Evolutionary conservation across 1,284 basidiomycete genomes (phyloP).

Genomic region (Ganoderma boninense): DNA sequence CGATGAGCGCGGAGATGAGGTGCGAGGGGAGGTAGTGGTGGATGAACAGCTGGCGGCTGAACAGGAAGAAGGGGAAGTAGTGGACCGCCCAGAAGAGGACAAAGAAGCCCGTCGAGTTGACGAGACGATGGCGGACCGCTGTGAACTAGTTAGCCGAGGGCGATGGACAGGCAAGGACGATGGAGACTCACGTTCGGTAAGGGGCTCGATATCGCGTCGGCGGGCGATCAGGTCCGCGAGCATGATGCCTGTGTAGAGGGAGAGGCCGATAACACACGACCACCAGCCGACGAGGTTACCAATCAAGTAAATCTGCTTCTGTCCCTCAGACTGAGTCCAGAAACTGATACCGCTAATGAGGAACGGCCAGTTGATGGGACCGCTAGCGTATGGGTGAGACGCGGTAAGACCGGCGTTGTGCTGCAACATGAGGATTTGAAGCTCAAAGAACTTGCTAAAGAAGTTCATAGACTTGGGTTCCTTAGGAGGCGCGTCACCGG

Average conservation of each 20-base stretch:
- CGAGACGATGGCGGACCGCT: conserved; percentile 91
- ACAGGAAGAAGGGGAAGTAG: conserved; percentile 98
- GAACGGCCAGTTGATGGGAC: conserved; percentile 98
- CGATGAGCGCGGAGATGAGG: conserved; percentile 90
- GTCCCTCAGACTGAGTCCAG: conserved; percentile 89
- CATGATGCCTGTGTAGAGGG: conserved; percentile 90
- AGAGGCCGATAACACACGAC: conserved; percentile 86
- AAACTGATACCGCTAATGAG: conserved; percentile 95
- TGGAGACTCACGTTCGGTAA: conserved; percentile 78
- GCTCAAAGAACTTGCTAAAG: conserved; percentile 93
- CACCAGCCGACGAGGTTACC: conserved; percentile 98
- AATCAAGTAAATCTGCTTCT: conserved; percentile 96
- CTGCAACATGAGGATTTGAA: conserved; percentile 96
- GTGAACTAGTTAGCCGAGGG: conserved; percentile 23
- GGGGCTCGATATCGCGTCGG: conserved; percentile 85
- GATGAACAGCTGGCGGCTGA: conserved; percentile 96
- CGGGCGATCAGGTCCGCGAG: conserved; percentile 91
- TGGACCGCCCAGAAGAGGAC: conserved; percentile 94
- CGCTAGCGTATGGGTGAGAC: conserved; percentile 94
- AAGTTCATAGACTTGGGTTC: conserved; percentile 87
- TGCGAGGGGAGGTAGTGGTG: conserved; percentile 99
- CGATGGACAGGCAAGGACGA: neutral
- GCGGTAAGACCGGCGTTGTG: conserved; percentile 97
- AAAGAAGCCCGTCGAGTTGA: conserved; percentile 98
- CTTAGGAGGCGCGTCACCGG: conserved; percentile 61